Evolutionary conservation across 139 green algal genomes (phyloP), one percentile per base, ranked within the genome.

Genomic region (Chlamydomonas incerta): DNA sequence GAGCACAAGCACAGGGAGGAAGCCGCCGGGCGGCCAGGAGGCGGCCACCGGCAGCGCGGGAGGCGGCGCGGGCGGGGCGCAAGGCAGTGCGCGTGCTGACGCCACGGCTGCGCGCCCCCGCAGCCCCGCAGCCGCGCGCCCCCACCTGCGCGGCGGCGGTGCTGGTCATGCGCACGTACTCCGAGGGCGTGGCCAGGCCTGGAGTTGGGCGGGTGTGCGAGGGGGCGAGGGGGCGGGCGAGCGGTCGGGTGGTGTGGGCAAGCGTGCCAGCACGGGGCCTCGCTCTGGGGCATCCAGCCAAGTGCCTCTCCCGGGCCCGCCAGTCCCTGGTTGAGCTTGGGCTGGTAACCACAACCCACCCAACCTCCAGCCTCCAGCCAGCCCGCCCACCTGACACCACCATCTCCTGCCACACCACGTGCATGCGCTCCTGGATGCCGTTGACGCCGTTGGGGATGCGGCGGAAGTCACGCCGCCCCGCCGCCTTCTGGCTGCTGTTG

Each of bases 371-470:
- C 67, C n/a, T n/a, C n/a, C n/a, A n/a, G n/a, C n/a, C n/a, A n/a
- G n/a, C 67, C 17, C 31, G 35, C 82, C 41, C 71, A 90, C 96
- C 96, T n/a, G 94, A 92, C 75, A 93, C 90, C 24, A 98, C 95
- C 89, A 98, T 93, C 66, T 95, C 92, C 67, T 97, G 83, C 95
- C 95, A 98, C 31, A 94, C 92, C 63, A 98, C 93, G 79, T 98
- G 95, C 92, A 99, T 90, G 46, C 97, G 89, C 91, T 99, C 97
- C 91, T 99, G 96, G 15, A 99, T 95, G 46, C 97, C 97, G 74
- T 99, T 98, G 35, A 99, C 96, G 31, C 97, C 97, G 86, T 99
- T 99, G 14, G 97, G 97, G 33, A 99, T 98, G 35, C 92, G 57
- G 28, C 95, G 89, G 85, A 99, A 99, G 88, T 99, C 97, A 47